Conservation (phyloP, 2,329 filamentous ascomycete genomes). For the Cercospora zeina region DNA sequence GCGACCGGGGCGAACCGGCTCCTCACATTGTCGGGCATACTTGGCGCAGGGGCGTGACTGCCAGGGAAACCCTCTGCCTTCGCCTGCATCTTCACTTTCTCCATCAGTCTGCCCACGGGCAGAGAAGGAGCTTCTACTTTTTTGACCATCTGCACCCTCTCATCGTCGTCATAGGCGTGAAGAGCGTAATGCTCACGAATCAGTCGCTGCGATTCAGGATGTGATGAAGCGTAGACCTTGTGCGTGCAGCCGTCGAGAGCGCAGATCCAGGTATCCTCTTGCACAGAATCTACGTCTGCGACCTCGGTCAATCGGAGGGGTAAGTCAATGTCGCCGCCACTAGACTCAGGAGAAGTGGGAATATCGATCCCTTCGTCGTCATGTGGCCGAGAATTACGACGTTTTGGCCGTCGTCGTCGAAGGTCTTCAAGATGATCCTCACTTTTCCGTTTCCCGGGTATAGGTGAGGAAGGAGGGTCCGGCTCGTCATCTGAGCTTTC, state of each 20-base stretch:
- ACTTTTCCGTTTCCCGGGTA: slow-evolving; percentile 25
- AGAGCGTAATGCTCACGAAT: slow-evolving; percentile 63
- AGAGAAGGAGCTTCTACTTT: slow-evolving; percentile 55
- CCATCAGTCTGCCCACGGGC: slow-evolving; percentile 49
- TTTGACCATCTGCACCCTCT: slow-evolving; percentile 54
- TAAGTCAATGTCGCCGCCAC: slow-evolving; percentile 15
- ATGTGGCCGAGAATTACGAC: slow-evolving; percentile 29
- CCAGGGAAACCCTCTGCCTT: slow-evolving; percentile 29
- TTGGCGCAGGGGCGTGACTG: slow-evolving; percentile 14
- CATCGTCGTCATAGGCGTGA: slow-evolving; percentile 60
- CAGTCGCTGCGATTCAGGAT: slow-evolving; percentile 55
- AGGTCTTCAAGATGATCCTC: slow-evolving; percentile 13
- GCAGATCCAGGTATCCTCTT: slow-evolving; percentile 64
- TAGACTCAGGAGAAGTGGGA: slow-evolving; percentile 33
- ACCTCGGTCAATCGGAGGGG: slow-evolving; percentile 35
- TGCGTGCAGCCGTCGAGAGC: slow-evolving; percentile 64
- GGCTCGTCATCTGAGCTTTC: slow-evolving; percentile 31
- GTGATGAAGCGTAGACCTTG: slow-evolving; percentile 63
- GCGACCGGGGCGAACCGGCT: slow-evolving; percentile 20
- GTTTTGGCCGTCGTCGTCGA: slow-evolving; percentile 24
- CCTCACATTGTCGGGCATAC: slow-evolving; percentile 22
- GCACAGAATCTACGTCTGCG: slow-evolving; percentile 31
- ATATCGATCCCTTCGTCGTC: slow-evolving; percentile 42
- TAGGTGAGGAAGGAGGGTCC: slow-evolving; percentile 25
- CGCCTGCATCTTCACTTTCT: slow-evolving; percentile 44